Conservation (phyloP, 1,139 yeast species). For the Kluyveromyces marxianus region DNA sequence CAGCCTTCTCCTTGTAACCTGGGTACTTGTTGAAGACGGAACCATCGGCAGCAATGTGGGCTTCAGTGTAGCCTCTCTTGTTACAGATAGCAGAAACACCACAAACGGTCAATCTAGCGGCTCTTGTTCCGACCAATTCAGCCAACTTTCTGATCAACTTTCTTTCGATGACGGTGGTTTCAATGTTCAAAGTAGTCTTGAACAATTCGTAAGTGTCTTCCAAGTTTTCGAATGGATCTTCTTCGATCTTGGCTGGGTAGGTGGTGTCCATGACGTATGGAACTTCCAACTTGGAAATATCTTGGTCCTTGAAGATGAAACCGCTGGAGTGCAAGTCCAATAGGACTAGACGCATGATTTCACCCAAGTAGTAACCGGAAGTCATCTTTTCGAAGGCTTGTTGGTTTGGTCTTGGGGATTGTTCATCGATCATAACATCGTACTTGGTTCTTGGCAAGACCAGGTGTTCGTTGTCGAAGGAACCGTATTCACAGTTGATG, state of each 20-base stretch:
- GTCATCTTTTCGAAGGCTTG: slow-evolving; percentile 97
- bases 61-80: slow-evolving; percentile 70
- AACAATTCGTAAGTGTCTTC: slow-evolving; percentile 67
- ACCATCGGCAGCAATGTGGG: slow-evolving; percentile 96
- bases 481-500: slow-evolving; percentile 97
- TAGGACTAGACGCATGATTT: slow-evolving; percentile 73
- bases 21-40: slow-evolving; percentile 94
- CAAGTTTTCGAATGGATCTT: slow-evolving; percentile 83
- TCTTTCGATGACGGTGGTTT: slow-evolving; percentile 72
- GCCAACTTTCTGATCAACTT: slow-evolving; percentile 75
- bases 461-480: slow-evolving; percentile 84
- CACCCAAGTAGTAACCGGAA: slow-evolving; percentile 94
- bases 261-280: slow-evolving; percentile 82
- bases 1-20: slow-evolving; percentile 82
- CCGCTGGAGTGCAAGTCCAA: slow-evolving; percentile 63
- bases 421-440: slow-evolving; percentile 70
- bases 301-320: slow-evolving; percentile 62
- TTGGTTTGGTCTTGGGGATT: slow-evolving; percentile 94
- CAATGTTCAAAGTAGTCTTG: slow-evolving; percentile 47
- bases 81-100: slow-evolving; percentile 93
- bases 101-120: slow-evolving; percentile 88
- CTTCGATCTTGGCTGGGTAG: slow-evolving; percentile 78
- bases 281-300: slow-evolving; percentile 48
- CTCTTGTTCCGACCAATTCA: slow-evolving; percentile 83
- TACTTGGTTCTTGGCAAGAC: slow-evolving; percentile 85